A percentile compares a stretch with the other conserved stretches of the same genome.
These are phyloP conservation scores for Quercus alba DNA, from an alignment of 306 rosid genomes.

Conservation along the genomic window DNA sequence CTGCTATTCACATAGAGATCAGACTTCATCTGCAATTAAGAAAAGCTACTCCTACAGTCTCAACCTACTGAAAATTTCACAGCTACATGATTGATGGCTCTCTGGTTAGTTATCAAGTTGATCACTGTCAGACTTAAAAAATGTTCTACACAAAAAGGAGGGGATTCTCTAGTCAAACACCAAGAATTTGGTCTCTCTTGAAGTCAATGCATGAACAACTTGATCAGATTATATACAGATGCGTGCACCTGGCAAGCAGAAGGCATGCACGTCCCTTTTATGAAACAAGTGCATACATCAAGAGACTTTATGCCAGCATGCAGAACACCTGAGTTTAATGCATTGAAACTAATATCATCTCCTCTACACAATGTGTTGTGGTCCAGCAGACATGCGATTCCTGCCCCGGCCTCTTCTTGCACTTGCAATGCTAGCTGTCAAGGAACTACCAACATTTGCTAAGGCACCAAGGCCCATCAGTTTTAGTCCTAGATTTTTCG, in stretches of 20 bases:
- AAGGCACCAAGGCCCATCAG: slow-evolving; percentile 68
- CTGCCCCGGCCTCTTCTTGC: slow-evolving; percentile 65
- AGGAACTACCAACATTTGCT: slow-evolving; percentile 28
- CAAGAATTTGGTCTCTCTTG: slow-evolving; percentile 14
- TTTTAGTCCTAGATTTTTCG: slow-evolving; percentile 59
- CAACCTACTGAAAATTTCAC: slow-evolving; percentile 24
- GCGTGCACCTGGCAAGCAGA: slow-evolving; percentile 6
- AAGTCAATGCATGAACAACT: slow-evolving; percentile 23
- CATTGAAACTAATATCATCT: slow-evolving; percentile 8
- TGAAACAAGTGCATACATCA: neutral
- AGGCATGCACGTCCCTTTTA: slow-evolving; percentile 2
- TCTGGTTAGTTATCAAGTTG: slow-evolving; percentile 16
- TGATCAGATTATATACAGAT: slow-evolving; percentile 21
- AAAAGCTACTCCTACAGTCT: slow-evolving; percentile 12
- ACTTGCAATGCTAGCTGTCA: slow-evolving; percentile 46
- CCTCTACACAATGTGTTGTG: slow-evolving; percentile 19
- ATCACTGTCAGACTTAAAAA: slow-evolving; percentile 13
- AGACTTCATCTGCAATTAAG: neutral
- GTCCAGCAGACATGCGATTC: slow-evolving; percentile 36
- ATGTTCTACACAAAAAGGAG: slow-evolving; percentile 1
- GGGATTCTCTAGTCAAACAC: slow-evolving; percentile 9
- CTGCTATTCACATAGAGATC: no score
- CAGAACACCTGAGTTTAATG: neutral
- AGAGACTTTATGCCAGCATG: slow-evolving; percentile 1
- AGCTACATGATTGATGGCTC: slow-evolving; percentile 18